Evolutionary conservation across 805 yeast species (phyloP), one percentile per base, ranked within the genome.

Genomic region (Monosporozyma unispora): DNA sequence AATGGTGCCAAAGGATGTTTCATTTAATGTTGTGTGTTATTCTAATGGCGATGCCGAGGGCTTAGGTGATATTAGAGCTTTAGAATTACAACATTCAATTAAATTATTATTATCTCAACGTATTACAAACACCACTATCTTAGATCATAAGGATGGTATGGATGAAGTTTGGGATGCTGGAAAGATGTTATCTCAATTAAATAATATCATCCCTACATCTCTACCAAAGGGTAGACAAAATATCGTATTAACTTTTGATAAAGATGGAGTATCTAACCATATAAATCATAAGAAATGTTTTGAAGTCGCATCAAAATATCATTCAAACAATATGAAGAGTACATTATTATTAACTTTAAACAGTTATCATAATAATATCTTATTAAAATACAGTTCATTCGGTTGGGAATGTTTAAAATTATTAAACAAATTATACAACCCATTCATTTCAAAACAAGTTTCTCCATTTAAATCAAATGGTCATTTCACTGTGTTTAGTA

Each of bases 11-110:
- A 9, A 25, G 3, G n/a, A 46, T 25, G 48, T 61, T 11, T 47
- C 46, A 11, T 68, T 89, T 14, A 73, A 77, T 37, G 59, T 90
- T 11, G 59, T 88, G 8, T 87, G 95, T 54, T 75, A 87, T 48
- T 83, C 95, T 2, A 74, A 72, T 45, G 99, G 99, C 2, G 80
- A 84, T 58, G 84, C 79, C 50, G 84, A 78, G 44, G 87, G 87
- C 0, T 64, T 87, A 40, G 98, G 98, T 0, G 63, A 59, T 0
- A 63, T 76, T 10, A 73, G 99, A 51, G 59, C 68, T 3, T 52
- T 63, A 3, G 99, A 93, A 61, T 65, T 93, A 39, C 52, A 50
- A 19, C 50, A 55, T 9, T 65, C 68, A 0, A 45, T 62, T 4
- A 45, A 53, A 23, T 38, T 58, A 18, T 38, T 67, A 33, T 44